Percentiles rank a stretch among this genome's conserved stretches.
phyloP scores from a whole-genome alignment of 495 filamentous ascomycete genomes.

The Hyaloscypha variabilis region DNA sequence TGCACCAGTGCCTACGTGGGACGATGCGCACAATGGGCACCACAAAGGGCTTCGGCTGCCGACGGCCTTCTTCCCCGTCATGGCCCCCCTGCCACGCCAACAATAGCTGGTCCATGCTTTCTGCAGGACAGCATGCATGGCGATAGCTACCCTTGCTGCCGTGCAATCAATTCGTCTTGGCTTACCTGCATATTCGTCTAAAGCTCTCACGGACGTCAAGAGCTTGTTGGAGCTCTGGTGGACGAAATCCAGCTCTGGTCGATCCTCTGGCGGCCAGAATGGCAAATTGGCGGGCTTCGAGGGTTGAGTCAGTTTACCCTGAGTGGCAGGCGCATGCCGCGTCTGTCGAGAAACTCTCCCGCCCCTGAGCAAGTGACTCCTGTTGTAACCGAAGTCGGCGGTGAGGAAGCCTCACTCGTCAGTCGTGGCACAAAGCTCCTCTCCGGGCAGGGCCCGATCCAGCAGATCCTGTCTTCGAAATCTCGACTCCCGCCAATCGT shows the following conservation, averaged over 20 bases:
- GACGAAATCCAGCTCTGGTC: not conserved
- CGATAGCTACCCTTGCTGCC: slow-evolving; percentile 27
- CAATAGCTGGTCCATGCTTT: slow-evolving; percentile 22
- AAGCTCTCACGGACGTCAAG: slow-evolving; percentile 13
- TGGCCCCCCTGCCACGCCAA: not conserved
- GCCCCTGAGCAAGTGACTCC: not conserved
- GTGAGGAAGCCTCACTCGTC: slow-evolving; percentile 25
- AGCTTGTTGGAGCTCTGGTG: not conserved
- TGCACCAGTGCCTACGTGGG: not conserved
- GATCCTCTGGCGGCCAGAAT: not conserved
- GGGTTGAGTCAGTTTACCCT: not conserved
- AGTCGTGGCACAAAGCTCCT: slow-evolving; percentile 4
- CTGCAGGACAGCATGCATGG: slow-evolving; percentile 23
- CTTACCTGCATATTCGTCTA: slow-evolving; percentile 28
- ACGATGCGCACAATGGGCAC: not conserved
- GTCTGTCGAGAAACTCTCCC: not conserved
- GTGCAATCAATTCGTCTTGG: slow-evolving; percentile 21
- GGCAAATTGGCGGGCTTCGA: not conserved
- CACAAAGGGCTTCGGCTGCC: slow-evolving; percentile 19
- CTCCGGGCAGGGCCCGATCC: not conserved
- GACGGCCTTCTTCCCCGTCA: slow-evolving; percentile 12
- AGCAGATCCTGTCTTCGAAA: slow-evolving; percentile 14
- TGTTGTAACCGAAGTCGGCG: slow-evolving; percentile 17
- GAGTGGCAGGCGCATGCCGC: not conserved
- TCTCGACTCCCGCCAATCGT: slow-evolving; percentile 26